Conservation (phyloP, 75 land plant genomes). For the Selaginella tamariscina region DNA sequence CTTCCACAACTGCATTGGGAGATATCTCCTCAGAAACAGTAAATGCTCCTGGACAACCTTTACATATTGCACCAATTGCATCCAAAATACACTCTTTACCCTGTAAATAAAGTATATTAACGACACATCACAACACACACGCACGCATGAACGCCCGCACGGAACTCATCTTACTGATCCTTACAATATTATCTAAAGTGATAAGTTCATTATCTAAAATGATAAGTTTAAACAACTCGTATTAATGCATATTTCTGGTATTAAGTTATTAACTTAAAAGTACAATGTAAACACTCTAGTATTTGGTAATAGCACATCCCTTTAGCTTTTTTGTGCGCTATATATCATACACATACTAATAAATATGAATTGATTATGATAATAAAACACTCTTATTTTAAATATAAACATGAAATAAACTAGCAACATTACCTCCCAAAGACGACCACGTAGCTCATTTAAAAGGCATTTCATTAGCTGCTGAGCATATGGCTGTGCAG, state of each 20-base stretch:
- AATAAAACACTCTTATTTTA: too few species aligned
- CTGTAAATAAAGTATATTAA: constrained; percentile 36
- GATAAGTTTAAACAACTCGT: not conserved
- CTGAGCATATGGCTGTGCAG: constrained; percentile 37
- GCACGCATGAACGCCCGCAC: not conserved
- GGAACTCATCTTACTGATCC: not conserved
- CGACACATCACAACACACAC: too few species aligned
- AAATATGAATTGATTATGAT: too few species aligned
- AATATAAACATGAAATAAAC: not conserved
- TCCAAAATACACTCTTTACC: constrained; percentile 66
- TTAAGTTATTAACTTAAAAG: not conserved
- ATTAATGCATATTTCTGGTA: not conserved
- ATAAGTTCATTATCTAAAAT: not conserved
- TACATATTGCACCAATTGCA: constrained; percentile 56
- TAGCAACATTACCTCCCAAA: constrained; percentile 66
- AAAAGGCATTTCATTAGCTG: constrained; percentile 44
- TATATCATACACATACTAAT: too few species aligned
- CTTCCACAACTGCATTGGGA: constrained; percentile 34
- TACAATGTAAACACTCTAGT: too few species aligned
- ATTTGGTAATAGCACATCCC: too few species aligned
- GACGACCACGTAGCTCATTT: constrained; percentile 72
- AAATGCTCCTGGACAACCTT: constrained; percentile 51
- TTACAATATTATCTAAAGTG: not conserved
- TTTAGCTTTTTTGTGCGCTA: too few species aligned
- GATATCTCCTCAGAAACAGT: not conserved